These are phyloP conservation scores for Begonia fuchsioides DNA, from an alignment of 306 rosid genomes.

Conservation along the genomic window DNA sequence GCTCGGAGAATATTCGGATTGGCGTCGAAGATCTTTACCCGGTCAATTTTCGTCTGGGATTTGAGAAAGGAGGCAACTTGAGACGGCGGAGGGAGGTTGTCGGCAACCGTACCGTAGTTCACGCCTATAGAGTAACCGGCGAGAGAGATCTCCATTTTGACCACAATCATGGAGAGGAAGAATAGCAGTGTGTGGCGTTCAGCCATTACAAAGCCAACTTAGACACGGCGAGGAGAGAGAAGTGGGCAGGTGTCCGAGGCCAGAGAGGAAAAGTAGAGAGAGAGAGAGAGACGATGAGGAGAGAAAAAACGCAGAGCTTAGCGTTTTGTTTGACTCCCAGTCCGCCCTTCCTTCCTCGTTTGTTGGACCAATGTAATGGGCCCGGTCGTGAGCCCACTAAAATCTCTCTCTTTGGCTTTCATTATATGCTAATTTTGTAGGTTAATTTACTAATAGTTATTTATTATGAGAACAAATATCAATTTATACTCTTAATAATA, in stretches of 20 bases:
- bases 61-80: conserved; percentile 57
- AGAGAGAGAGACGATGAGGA: neutral
- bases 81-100: conserved; percentile 62
- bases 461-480: too few species aligned
- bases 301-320: neutral
- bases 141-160: neutral
- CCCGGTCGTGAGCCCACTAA: too few species aligned
- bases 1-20: conserved; percentile 51
- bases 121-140: conserved; percentile 43
- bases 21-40: conserved; percentile 58
- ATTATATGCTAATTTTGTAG: too few species aligned
- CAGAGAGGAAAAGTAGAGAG: neutral
- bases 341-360: too few species aligned
- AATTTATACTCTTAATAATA: too few species aligned
- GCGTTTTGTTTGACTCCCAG: neutral
- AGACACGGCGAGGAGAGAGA: neutral
- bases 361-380: too few species aligned
- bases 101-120: conserved; percentile 76
- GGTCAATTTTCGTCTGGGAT: conserved; percentile 57
- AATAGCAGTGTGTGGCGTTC: neutral
- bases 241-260: too few species aligned
- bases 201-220: neutral
- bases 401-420: too few species aligned
- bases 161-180: conserved; percentile 5
- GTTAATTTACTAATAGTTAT: too few species aligned